Base-by-base conservation (phyloP, 768 basidiomycete genomes). In the Panaeolus papilionaceus region DNA sequence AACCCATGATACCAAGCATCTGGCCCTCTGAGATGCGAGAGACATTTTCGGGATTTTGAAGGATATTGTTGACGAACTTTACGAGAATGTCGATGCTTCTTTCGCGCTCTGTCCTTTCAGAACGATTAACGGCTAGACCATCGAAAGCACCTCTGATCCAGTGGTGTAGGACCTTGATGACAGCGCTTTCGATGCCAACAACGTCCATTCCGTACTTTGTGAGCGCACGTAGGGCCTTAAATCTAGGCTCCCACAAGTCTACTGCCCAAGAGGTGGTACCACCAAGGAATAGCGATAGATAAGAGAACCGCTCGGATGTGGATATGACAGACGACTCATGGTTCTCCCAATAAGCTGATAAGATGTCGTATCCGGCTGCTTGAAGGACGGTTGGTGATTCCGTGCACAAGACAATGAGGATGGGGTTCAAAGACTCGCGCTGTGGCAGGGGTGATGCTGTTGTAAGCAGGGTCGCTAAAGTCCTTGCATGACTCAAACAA, bases 61-160 rank as follows among this genome's bases (percentile, higher is more conserved):
- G 77, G 20, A 90, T 78, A 16, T 79, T 76, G 4, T 82, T 80
- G 64, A 93, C 81, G 69, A 90, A 89, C 3, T 81, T 79, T 12
- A 88, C 83, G n/a, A 92, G 81, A 44, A 85, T 76, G 38, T 88
- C 86, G 64, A 93, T 78, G 69, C 87, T 87, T 18, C 88, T 86
- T 70, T 93, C 91, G 40, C 88, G 81, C 71, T 93, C 90, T 4
- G 78, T 73, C 51, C 82, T 78, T 54, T 88, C 87, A 39, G 71
- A 65, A 68, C 82, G 76, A 68, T 83, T 77, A 37, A 77, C 64
- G n/a, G 74, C 67, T 23, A 84, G 79, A 6, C 85, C 86, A 12
- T 87, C 84, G 66, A 91, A 92, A 9, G 89, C 89, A 16, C 84
- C 85, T 62, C 85, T 80, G 39, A 92, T 89, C 91, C 92, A 94